Percentiles rank a stretch among this genome's conserved stretches.
These are phyloP conservation scores for Elsinoe perseae DNA, from an alignment of 2,329 filamentous ascomycete genomes.

Conservation along the genomic window DNA sequence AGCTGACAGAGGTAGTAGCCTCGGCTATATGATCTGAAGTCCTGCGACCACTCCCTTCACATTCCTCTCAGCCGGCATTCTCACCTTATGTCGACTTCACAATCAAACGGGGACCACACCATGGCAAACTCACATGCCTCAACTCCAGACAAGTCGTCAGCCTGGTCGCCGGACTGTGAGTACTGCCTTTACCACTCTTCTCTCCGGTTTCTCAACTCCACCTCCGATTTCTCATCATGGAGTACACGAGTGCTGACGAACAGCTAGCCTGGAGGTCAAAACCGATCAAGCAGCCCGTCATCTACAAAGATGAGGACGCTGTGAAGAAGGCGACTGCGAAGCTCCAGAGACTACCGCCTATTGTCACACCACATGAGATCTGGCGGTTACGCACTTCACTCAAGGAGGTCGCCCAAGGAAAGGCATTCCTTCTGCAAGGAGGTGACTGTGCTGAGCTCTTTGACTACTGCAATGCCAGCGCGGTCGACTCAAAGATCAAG, in stretches of 20 bases:
- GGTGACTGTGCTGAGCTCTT: constrained; percentile 97
- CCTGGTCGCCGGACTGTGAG: constrained; percentile 22
- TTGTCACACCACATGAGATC: constrained; percentile 76
- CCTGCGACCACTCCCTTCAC: neutral
- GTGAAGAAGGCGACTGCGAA: constrained; percentile 55
- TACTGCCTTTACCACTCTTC: constrained; percentile 29
- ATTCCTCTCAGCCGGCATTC: neutral
- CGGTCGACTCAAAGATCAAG: constrained; percentile 95
- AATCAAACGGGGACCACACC: neutral
- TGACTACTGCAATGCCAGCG: constrained; percentile 82
- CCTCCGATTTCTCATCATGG: neutral
- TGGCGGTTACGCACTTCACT: constrained; percentile 68
- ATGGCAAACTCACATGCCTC: neutral
- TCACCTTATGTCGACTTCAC: constrained; percentile 24
- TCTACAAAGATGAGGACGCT: constrained; percentile 56
- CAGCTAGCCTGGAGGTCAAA: constrained; percentile 64
- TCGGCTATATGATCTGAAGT: neutral
- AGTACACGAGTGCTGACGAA: constrained; percentile 4
- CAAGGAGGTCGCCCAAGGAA: constrained; percentile 78
- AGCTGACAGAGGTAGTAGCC: no score
- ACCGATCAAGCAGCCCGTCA: constrained; percentile 68
- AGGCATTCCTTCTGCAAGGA: constrained; percentile 89
- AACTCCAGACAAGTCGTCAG: neutral
- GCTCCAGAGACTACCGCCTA: constrained; percentile 62
- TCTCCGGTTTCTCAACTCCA: neutral